Percentiles rank a stretch among this genome's conserved stretches.
phyloP scores from a whole-genome alignment of 2,329 filamentous ascomycete genomes.

The Penicillium sp. region DNA sequence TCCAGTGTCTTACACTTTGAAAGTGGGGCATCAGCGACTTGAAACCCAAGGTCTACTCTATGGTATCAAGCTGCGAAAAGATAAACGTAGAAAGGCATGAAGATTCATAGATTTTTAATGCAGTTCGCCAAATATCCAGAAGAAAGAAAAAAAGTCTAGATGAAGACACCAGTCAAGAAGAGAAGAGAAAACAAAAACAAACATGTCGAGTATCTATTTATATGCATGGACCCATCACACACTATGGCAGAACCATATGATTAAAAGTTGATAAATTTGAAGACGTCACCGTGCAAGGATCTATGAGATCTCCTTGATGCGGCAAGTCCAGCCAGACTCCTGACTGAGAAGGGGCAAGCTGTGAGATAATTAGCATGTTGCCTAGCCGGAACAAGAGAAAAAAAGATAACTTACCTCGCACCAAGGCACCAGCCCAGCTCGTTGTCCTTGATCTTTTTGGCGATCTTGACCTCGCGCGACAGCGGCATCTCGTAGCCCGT shows the following conservation, averaged over 20 bases:
- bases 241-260: slow-evolving; percentile 22
- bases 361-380: slow-evolving; percentile 22
- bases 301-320: slow-evolving; percentile 71
- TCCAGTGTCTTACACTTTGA: neutral
- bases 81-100: slow-evolving; percentile 6
- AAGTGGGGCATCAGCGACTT: neutral
- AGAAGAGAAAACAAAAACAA: slow-evolving; percentile 22
- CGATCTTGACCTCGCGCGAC: slow-evolving; percentile 92
- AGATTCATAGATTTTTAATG: slow-evolving; percentile 19
- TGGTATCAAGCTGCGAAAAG: neutral
- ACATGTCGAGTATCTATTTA: slow-evolving; percentile 24
- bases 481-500: slow-evolving; percentile 98
- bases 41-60: neutral
- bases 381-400: neutral
- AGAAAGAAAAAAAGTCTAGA: slow-evolving; percentile 15
- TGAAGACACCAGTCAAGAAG: slow-evolving; percentile 8
- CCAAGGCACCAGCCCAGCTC: slow-evolving; percentile 98
- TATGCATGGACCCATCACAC: slow-evolving; percentile 30
- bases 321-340: slow-evolving; percentile 86
- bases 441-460: slow-evolving; percentile 97
- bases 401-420: slow-evolving; percentile 67
- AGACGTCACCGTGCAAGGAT: slow-evolving; percentile 8
- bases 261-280: slow-evolving; percentile 21
- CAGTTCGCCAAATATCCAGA: slow-evolving; percentile 8
- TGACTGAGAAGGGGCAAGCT: slow-evolving; percentile 81